These are phyloP conservation scores for Immersiella caudata DNA, from an alignment of 495 filamentous ascomycete species.

Conservation along the genomic window DNA sequence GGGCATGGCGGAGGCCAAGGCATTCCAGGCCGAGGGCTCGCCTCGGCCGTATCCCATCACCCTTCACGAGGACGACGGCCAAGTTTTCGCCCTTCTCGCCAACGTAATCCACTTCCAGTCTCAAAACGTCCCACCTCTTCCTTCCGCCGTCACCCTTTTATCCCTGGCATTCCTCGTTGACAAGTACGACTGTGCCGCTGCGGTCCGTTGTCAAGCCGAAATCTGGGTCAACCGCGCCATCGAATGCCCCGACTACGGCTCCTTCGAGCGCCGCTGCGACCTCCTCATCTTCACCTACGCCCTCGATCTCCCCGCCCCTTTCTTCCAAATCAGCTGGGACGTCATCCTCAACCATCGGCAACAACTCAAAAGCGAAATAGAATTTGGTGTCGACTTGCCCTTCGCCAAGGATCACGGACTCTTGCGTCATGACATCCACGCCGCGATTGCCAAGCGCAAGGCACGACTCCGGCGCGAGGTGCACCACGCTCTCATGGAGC, in stretches of 20 bases:
- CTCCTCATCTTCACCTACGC: slow-evolving; percentile 27
- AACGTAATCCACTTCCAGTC: slow-evolving; percentile 24
- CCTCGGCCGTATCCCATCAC: slow-evolving; percentile 25
- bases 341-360: slow-evolving; percentile 22
- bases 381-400: slow-evolving; percentile 22
- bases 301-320: slow-evolving; percentile 22
- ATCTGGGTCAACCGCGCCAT: slow-evolving; percentile 25
- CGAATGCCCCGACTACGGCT: slow-evolving; percentile 11
- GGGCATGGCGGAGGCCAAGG: slow-evolving; percentile 22
- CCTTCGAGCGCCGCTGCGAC: slow-evolving; percentile 12
- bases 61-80: slow-evolving; percentile 23
- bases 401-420: slow-evolving; percentile 24
- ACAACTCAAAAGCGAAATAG: slow-evolving; percentile 20
- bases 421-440: slow-evolving; percentile 22
- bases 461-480: slow-evolving; percentile 23
- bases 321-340: slow-evolving; percentile 23
- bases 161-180: slow-evolving; percentile 23
- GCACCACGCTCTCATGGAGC: slow-evolving; percentile 23
- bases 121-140: slow-evolving; percentile 12
- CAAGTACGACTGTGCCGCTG: slow-evolving; percentile 26
- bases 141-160: slow-evolving; percentile 9
- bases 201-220: slow-evolving; percentile 20
- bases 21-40: slow-evolving; percentile 24
- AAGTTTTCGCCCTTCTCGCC: slow-evolving; percentile 23
- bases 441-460: slow-evolving; percentile 25